phyloP scores from a whole-genome alignment of 2,329 filamentous ascomycete genomes.

The Ascochyta koolunga region DNA sequence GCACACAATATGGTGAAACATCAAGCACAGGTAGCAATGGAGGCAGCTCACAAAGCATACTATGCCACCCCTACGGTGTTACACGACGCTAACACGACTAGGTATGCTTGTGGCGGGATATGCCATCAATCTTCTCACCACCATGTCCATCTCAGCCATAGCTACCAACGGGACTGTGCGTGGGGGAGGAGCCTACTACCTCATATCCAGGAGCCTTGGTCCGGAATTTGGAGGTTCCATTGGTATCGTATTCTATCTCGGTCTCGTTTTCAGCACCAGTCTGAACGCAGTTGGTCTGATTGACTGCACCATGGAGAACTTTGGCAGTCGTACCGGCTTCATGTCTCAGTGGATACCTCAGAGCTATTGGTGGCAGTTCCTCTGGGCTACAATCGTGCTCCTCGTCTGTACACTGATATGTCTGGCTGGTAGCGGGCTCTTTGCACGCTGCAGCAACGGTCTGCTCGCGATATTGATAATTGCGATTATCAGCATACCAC shows the following conservation, averaged over 20 bases:
- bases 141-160: slow-evolving; percentile 84
- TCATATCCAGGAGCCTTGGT: slow-evolving; percentile 81
- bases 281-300: slow-evolving; percentile 87
- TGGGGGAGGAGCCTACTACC: slow-evolving; percentile 85
- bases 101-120: slow-evolving; percentile 78
- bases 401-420: slow-evolving; percentile 76
- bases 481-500: slow-evolving; percentile 79
- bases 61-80: neutral
- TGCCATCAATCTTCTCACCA: slow-evolving; percentile 80
- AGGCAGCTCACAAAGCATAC: neutral
- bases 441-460: slow-evolving; percentile 79
- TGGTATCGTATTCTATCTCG: slow-evolving; percentile 86
- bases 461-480: slow-evolving; percentile 73
- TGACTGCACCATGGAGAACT: slow-evolving; percentile 79
- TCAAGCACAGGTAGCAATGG: neutral
- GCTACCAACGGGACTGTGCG: slow-evolving; percentile 89
- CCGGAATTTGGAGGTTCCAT: slow-evolving; percentile 91
- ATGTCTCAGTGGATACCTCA: slow-evolving; percentile 68
- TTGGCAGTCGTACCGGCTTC: slow-evolving; percentile 64
- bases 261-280: slow-evolving; percentile 80
- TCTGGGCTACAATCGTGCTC: slow-evolving; percentile 74
- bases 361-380: slow-evolving; percentile 77
- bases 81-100: slow-evolving; percentile 42
- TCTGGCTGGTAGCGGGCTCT: slow-evolving; percentile 78
- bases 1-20: neutral